Base-by-base conservation (phyloP, 1,284 basidiomycete genomes). In the Malassezia arunalokei region DNA sequence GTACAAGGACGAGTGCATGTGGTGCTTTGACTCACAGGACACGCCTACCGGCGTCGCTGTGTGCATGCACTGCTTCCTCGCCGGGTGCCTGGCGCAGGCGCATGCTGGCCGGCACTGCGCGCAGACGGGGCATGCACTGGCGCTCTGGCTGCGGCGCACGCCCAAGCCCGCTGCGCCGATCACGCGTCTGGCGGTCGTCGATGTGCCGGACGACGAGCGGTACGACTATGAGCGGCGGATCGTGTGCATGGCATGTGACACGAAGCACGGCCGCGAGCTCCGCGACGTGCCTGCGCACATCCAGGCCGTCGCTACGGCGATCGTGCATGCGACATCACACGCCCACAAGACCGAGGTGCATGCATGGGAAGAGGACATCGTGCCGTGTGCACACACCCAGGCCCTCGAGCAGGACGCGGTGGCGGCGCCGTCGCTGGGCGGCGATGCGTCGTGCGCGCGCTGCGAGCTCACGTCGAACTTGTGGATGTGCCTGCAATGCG, bases 291-390 rank as follows among this genome's bases (percentile, higher is more conserved):
- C 29, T 11, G 67, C 49, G 15, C 31, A 71, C 67, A 60, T 75
- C 12, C 59, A 80, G 50, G 68, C 76, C 0, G 76, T 90, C 8
- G 77, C 83, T 4, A 77, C 82, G n/a, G 82, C 80, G 0, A 79
- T 94, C 51, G 83, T 94, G 81, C 77, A 79, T 1, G 83, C 88
- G 0, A 77, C 89, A 63, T 88, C 88, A 0, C 92, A 89, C 0
- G 84, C 87, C 0, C 85, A 89, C 48, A 85, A 90, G 68, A 87
- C 84, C 1, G 90, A 96, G 69, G 87, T 99, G 52, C 86, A 95
- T 74, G 87, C 91, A 1, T 99, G 94, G 92, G 88, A 94, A 69
- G 90, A 96, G 74, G 92, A 96, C 69, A 84, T 95, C 30, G 68
- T 79, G 0, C 75, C 86, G 3, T 98, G 92, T 77, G 83, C 87